Conservation (phyloP, 805 yeast genomes). For the Jamesozyma piceae region DNA sequence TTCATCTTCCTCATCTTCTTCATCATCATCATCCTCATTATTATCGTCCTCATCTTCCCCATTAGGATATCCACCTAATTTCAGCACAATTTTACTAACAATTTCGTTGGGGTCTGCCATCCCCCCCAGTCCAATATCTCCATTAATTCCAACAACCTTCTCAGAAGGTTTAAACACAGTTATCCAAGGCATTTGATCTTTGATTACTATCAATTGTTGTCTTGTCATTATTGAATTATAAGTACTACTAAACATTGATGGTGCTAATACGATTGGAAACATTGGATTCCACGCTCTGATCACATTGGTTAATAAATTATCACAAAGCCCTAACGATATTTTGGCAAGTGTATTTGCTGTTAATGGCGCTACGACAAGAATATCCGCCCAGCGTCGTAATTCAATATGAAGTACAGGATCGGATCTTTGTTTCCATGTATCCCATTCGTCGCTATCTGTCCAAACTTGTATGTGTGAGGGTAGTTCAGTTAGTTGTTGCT, state of each 20-base stretch:
- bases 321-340: slow-evolving; percentile 84
- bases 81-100: slow-evolving; percentile 72
- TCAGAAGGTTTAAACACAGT: slow-evolving; percentile 91
- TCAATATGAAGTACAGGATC: slow-evolving; percentile 96
- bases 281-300: slow-evolving; percentile 93
- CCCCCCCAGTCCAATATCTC: slow-evolving; percentile 99
- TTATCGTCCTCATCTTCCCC: slow-evolving; percentile 43
- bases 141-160: slow-evolving; percentile 84
- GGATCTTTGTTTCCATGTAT: slow-evolving; percentile 65
- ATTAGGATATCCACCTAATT: slow-evolving; percentile 54
- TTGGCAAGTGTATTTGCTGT: slow-evolving; percentile 90
- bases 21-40: slow-evolving; percentile 36
- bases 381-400: slow-evolving; percentile 93
- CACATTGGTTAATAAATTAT: slow-evolving; percentile 81
- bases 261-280: slow-evolving; percentile 82
- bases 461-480: slow-evolving; percentile 73
- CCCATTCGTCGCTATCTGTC: slow-evolving; percentile 95
- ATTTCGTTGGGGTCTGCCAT: slow-evolving; percentile 97
- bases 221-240: slow-evolving; percentile 84
- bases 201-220: slow-evolving; percentile 64
- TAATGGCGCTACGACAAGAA: slow-evolving; percentile 84
- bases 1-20: slow-evolving; percentile 30
- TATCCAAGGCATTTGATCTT: slow-evolving; percentile 91
- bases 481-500: slow-evolving; percentile 41
- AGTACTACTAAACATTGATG: slow-evolving; percentile 91